A percentile compares a stretch with the other conserved stretches of the same genome.
phyloP scores from a whole-genome alignment of 331 rosid genomes.

The Malus hybrid region DNA sequence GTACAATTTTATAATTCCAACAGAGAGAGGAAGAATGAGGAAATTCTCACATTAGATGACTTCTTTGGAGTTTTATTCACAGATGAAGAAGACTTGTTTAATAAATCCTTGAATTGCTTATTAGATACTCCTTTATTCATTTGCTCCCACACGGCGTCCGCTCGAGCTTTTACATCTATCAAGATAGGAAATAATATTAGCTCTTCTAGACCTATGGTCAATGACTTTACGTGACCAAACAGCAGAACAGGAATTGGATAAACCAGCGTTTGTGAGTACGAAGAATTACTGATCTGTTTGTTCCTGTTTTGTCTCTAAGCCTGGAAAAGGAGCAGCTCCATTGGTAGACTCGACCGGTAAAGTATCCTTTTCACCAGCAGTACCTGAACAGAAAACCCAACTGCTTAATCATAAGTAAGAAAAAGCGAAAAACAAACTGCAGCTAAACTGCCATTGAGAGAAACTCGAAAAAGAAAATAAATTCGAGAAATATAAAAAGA shows the following conservation, averaged over 20 bases:
- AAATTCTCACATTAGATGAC: conserved; percentile 57
- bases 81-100: conserved; percentile 35
- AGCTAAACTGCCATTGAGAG: neutral
- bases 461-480: neutral
- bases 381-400: conserved; percentile 32
- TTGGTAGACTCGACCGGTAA: conserved; percentile 32
- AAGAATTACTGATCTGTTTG: conserved; percentile 40
- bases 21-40: neutral
- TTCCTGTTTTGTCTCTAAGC: conserved; percentile 30
- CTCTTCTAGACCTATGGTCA: neutral
- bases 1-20: neutral
- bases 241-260: neutral
- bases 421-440: neutral
- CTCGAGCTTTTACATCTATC: conserved; percentile 66
- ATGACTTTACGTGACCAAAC: neutral
- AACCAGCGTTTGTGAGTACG: neutral
- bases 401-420: neutral
- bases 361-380: conserved; percentile 28
- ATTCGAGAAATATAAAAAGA: neutral
- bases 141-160: conserved; percentile 80
- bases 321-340: conserved; percentile 31
- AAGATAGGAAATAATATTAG: conserved; percentile 15
- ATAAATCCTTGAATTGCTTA: conserved; percentile 36
- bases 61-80: conserved; percentile 42
- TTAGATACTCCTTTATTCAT: conserved; percentile 84